Evolutionary conservation across 371 early-diverging fungal genomes (phyloP).

Genomic region (Mucor circinelloides): DNA sequence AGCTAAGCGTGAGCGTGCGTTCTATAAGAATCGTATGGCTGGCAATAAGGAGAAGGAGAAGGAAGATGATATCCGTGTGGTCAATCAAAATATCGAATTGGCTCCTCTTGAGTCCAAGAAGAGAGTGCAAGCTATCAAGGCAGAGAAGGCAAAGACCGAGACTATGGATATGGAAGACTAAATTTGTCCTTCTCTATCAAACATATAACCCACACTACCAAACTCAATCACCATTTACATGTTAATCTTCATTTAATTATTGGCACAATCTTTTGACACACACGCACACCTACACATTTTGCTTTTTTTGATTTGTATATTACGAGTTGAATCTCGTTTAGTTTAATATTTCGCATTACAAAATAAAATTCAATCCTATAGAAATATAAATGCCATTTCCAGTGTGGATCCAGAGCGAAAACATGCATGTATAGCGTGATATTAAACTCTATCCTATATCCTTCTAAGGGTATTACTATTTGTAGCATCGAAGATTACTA

Average conservation of each 20-base stretch:
- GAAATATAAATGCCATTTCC: background rate
- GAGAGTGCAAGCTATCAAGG: slow-evolving; percentile 62
- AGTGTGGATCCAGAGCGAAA: background rate
- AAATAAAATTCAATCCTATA: background rate
- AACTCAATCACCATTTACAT: background rate
- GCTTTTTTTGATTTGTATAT: background rate
- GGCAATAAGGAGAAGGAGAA: slow-evolving; percentile 80
- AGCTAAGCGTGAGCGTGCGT: slow-evolving; percentile 88
- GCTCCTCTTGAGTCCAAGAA: slow-evolving; percentile 69
- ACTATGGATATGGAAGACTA: slow-evolving; percentile 68
- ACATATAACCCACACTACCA: background rate
- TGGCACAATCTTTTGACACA: background rate
- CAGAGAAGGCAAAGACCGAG: slow-evolving; percentile 52
- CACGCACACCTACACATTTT: background rate
- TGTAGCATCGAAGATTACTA: no score
- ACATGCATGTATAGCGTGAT: no score
- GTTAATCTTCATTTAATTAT: background rate
- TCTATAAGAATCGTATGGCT: slow-evolving; percentile 86
- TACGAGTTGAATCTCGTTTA: background rate
- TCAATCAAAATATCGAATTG: slow-evolving; percentile 88
- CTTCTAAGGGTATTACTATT: no score
- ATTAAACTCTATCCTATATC: no score
- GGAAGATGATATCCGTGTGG: slow-evolving; percentile 71
- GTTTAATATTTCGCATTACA: background rate
- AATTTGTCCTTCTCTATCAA: background rate